Evolutionary conservation across 1,139 yeast genomes (phyloP).

Genomic region (Wickerhamomyces sp.): DNA sequence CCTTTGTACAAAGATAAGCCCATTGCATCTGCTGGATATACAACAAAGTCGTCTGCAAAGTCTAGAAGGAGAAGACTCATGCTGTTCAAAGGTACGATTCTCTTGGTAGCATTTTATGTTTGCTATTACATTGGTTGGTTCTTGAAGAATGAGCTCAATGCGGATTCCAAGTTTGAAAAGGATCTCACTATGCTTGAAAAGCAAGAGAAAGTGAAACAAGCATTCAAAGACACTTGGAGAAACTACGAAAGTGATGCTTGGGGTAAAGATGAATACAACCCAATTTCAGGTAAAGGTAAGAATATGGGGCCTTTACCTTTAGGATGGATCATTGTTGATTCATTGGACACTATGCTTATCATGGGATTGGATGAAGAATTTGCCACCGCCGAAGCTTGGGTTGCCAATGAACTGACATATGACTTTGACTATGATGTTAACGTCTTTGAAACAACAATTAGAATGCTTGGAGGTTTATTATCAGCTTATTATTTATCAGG

Average conservation of each 20-base stretch:
- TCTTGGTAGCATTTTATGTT: conserved; percentile 36
- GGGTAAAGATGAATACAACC: conserved; percentile 72
- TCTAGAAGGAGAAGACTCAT: conserved; percentile 24
- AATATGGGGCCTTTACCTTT: conserved; percentile 81
- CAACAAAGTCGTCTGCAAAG: background rate
- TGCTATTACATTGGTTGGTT: conserved; percentile 29
- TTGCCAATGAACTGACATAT: conserved; percentile 50
- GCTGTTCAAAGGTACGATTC: conserved; percentile 40
- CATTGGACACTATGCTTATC: conserved; percentile 75
- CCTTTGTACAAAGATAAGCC: conserved; percentile 41
- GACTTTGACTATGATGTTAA: conserved; percentile 73
- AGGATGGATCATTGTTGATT: conserved; percentile 94
- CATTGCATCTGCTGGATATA: conserved; percentile 1
- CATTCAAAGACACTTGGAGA: conserved; percentile 74
- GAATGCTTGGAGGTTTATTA: conserved; percentile 89
- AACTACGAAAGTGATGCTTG: conserved; percentile 76
- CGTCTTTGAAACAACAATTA: conserved; percentile 87
- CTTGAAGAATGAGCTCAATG: conserved; percentile 10
- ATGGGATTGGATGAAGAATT: conserved; percentile 75
- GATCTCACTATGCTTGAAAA: conserved; percentile 25
- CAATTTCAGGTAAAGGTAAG: conserved; percentile 55
- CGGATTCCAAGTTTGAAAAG: conserved; percentile 1
- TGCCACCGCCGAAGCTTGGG: conserved; percentile 68
- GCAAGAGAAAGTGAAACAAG: conserved; percentile 53
- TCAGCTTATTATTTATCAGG: conserved; percentile 73